Evolutionary conservation across 1,139 yeast species (phyloP), one percentile per base, ranked within the genome.

Genomic region (Magnusiomyces tetraspermus): DNA sequence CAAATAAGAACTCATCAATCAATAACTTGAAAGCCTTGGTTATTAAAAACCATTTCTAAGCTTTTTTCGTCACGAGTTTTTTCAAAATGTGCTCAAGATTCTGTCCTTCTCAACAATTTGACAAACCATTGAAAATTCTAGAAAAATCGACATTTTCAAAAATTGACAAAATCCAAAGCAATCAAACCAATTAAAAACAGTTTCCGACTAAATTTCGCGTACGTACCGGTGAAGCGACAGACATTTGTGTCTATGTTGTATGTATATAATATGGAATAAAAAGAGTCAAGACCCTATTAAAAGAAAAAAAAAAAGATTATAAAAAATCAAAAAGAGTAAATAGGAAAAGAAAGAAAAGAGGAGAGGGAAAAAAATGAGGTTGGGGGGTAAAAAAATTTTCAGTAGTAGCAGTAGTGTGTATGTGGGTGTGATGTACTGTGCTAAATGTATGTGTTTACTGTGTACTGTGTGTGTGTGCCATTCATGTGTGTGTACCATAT

Each of bases 151-250:
- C n/a, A n/a, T n/a, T n/a, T n/a, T n/a, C n/a, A n/a, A n/a, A n/a
- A n/a, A n/a, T n/a, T n/a, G n/a, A n/a, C n/a, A n/a, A n/a, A n/a
- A 23, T 26, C 15, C 15, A 30, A 28, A 21, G 8, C 22, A 21
- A 22, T 15, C 17, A 26, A n/a, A 43, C 36, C 31, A 45, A 13
- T 6, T 8, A 28, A 28, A 28, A 6, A 28, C 6, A 28, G 33
- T 28, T 6, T 28, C 11, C 11, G 33, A 11, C 33, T 6, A 6
- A 28, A 8, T 8, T n/a, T n/a, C n/a, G n/a, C n/a, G 48, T 45
- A 56, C 62, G 48, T 55, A 62, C 65, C 61, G 60, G 61, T 49
- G 65, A 61, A 57, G 64, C 63, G 55, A 61, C 64, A 54, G 66
- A 62, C 66, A 62, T 62, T 26, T 49, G n/a, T 41, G 49, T 50